Conservation (phyloP, 2,329 filamentous ascomycete genomes). For the Apiospora hydei region DNA sequence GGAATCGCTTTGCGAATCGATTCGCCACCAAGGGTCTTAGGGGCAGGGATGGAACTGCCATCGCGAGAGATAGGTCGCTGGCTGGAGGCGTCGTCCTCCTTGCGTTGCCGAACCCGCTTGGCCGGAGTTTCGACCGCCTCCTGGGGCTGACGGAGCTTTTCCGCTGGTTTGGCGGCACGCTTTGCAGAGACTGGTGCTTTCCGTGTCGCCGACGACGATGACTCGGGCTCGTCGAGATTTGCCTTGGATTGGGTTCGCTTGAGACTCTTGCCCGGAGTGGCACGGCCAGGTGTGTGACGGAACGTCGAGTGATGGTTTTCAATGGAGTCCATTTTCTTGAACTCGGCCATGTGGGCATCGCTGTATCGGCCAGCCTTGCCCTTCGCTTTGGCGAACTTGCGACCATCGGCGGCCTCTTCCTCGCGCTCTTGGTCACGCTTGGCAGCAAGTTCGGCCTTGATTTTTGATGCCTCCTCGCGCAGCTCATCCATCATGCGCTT, state of each 20-base stretch:
- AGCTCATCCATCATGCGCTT: conserved; percentile 70
- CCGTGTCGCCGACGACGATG: conserved; percentile 37
- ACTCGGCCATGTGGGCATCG: conserved; percentile 83
- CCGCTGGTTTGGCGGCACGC: conserved; percentile 32
- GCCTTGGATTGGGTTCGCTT: conserved; percentile 61
- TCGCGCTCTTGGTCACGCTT: conserved; percentile 63
- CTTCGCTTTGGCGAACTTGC: conserved; percentile 82
- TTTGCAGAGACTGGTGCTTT: conserved; percentile 42
- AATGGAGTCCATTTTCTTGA: conserved; percentile 98
- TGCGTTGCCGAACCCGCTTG: conserved; percentile 75
- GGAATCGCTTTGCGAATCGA: conserved; percentile 41
- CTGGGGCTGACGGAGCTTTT: conserved; percentile 33
- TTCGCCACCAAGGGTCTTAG: conserved; percentile 49
- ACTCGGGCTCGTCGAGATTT: conserved; percentile 63
- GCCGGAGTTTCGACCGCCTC: conserved; percentile 51
- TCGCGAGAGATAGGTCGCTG: conserved; percentile 66
- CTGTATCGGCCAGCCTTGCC: conserved; percentile 82
- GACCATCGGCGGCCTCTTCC: conserved; percentile 53
- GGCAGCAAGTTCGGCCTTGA: conserved; percentile 72
- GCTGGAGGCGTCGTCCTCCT: conserved; percentile 73
- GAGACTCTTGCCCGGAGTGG: conserved; percentile 57
- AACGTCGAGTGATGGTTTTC: conserved; percentile 83
- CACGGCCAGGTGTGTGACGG: conserved; percentile 63
- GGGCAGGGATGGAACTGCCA: conserved; percentile 56
- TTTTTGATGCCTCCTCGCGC: conserved; percentile 73